Base-by-base conservation (phyloP, 805 yeast genomes). In the Pichia californica region DNA sequence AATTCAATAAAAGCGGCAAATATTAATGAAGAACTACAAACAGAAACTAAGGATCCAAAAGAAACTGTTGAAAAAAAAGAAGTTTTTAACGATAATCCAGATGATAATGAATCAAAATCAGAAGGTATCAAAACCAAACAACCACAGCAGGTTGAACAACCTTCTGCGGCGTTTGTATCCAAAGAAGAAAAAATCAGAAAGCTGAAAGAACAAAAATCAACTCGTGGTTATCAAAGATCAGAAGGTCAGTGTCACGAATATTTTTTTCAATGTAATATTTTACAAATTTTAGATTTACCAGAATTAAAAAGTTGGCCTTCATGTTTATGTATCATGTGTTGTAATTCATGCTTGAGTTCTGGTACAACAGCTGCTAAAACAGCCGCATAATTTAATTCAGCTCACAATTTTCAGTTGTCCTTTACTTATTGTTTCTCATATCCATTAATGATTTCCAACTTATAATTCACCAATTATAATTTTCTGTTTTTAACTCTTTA, bases 241-340 rank as follows among this genome's bases (percentile, higher is more conserved):
- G 53, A 59, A 40, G 50, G 56, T 33, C 53, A 59, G 33, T 59
- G 65, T 31, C 58, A 58, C 41, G 60, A 56, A 31, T 62, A 59
- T 37, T 48, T 47, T 13, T 57, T 54, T 33, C 42, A 52, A 8
- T 46, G 37, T 32, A 52, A 47, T 21, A 40, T 44, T 25, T 43
- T 47, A 23, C 52, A 48, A 2, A 42, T 45, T 10, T 18, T 49
- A 19, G 50, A 47, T 41, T 11, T 49, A 6, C 49, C 52, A 15
- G 26, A 16, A 29, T 30, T 25, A 32, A 28, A 14, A 14, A n/a
- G 16, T 13, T 13, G 32, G 26, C 19, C 37, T 5, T 29, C 43
- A 19, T 16, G 43, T 18, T 8, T 38, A 2, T 40, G 41, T 19
- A 27, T 15, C 0, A 10, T 31, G 8, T 49, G 50, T 23, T 49